A percentile compares a stretch with the other conserved stretches of the same genome.
phyloP scores from a whole-genome alignment of 768 basidiomycete genomes.

The button mushroom (Agaricus bisporus) region DNA sequence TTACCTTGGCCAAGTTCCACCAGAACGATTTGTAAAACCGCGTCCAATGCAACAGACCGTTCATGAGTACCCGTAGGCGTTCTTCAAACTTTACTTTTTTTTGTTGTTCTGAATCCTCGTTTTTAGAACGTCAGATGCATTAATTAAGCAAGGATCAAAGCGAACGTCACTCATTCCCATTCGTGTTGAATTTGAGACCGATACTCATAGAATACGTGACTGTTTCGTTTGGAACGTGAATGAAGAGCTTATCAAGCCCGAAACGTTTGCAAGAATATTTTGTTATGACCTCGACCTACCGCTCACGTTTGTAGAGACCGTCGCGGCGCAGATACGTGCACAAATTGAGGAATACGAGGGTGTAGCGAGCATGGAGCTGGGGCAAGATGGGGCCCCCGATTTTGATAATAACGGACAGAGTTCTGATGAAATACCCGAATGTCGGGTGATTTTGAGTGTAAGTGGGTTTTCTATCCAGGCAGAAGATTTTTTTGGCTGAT shows the following conservation, averaged over 20 bases:
- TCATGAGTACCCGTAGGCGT: conserved; percentile 73
- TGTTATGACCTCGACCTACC: conserved; percentile 86
- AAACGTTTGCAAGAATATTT: conserved; percentile 80
- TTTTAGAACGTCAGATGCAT: conserved; percentile 53
- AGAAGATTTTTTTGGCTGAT: neutral
- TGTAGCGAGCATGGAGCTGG: conserved; percentile 72
- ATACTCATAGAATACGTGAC: conserved; percentile 87
- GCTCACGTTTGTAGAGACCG: conserved; percentile 59
- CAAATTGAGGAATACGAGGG: conserved; percentile 90
- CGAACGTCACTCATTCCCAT: conserved; percentile 73
- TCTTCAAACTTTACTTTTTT: neutral
- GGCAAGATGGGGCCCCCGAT: conserved; percentile 49
- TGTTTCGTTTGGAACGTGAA: conserved; percentile 95
- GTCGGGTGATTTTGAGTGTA: conserved; percentile 77
- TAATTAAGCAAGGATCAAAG: conserved; percentile 56
- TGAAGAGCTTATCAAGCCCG: conserved; percentile 81
- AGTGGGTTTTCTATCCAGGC: conserved; percentile 19
- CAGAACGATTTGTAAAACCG: conserved; percentile 67
- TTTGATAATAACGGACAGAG: conserved; percentile 34
- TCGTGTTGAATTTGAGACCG: conserved; percentile 91
- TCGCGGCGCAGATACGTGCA: conserved; percentile 82
- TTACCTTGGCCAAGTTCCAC: conserved; percentile 84
- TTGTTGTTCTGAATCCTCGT: neutral
- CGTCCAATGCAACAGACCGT: conserved; percentile 50
- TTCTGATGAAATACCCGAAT: conserved; percentile 63